A percentile compares a stretch with the other conserved stretches of the same genome.
Evolutionary conservation across 2,329 filamentous ascomycete species (phyloP).

Genomic region (Hirsutella minnesotensis): DNA sequence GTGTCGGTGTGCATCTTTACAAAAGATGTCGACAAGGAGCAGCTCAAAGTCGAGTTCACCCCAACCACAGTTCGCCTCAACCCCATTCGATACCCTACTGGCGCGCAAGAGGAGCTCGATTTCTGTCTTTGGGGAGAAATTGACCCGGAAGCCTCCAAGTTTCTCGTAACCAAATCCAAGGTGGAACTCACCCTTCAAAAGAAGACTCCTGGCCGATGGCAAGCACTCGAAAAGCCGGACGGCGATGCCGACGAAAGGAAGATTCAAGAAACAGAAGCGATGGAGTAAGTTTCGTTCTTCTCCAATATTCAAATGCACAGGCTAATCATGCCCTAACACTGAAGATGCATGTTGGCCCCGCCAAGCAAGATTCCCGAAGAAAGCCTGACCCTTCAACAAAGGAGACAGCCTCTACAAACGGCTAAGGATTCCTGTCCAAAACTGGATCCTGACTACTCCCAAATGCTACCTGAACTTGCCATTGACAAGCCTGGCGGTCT

Average conservation of each 20-base stretch:
- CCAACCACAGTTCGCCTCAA: slow-evolving; percentile 15
- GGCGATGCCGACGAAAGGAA: not conserved
- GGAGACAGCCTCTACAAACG: too few species aligned
- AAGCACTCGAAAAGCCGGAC: slow-evolving; percentile 14
- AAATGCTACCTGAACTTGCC: too few species aligned
- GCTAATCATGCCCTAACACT: too few species aligned
- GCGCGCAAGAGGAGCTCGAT: slow-evolving; percentile 50
- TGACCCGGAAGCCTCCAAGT: slow-evolving; percentile 46
- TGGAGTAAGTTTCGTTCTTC: too few species aligned
- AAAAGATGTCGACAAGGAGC: slow-evolving; percentile 28
- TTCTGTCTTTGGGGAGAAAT: slow-evolving; percentile 56
- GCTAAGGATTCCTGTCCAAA: too few species aligned
- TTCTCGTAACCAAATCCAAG: slow-evolving; percentile 62
- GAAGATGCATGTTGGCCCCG: too few species aligned
- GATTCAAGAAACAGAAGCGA: too few species aligned
- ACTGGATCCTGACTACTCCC: too few species aligned
- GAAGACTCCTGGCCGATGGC: slow-evolving; percentile 56
- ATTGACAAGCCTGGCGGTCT: too few species aligned
- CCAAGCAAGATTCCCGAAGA: too few species aligned
- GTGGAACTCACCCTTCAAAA: slow-evolving; percentile 69
- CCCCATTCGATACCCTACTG: slow-evolving; percentile 22
- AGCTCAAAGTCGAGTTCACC: slow-evolving; percentile 24
- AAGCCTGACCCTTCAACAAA: too few species aligned
- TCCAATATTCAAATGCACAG: too few species aligned
- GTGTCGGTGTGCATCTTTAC: slow-evolving; percentile 30